phyloP scores from a whole-genome alignment of 106 monocot genomes.

The Allium cepa region DNA sequence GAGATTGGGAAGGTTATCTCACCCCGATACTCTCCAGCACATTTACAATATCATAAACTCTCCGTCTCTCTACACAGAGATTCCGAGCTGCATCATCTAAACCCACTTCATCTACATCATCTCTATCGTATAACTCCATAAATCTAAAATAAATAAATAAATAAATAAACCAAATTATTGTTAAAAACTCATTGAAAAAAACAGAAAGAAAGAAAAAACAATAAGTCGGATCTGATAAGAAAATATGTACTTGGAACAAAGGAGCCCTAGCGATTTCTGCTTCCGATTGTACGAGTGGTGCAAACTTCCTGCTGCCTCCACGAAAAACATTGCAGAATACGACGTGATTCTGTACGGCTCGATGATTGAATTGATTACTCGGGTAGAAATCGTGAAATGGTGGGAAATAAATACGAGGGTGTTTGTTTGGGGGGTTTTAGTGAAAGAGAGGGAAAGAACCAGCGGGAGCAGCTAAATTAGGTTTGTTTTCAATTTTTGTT shows the following conservation, averaged over 20 bases:
- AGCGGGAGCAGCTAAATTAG: too few relatives aligned
- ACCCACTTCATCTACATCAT: conserved; percentile 50
- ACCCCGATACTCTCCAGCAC: conserved; percentile 94
- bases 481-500: too few relatives aligned
- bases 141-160: conserved; percentile 35
- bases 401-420: neutral
- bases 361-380: too few relatives aligned
- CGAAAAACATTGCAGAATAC: neutral
- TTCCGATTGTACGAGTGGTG: conserved; percentile 69
- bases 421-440: neutral
- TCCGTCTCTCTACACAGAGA: conserved; percentile 83
- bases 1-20: conserved; percentile 1
- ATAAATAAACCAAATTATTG: neutral
- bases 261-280: conserved; percentile 79
- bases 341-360: neutral
- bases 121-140: conserved; percentile 52
- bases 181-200: neutral
- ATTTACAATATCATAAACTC: conserved; percentile 97
- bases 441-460: too few relatives aligned
- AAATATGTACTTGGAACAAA: conserved; percentile 63
- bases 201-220: neutral
- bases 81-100: conserved; percentile 72
- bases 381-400: neutral
- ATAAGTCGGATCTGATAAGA: neutral
- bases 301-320: conserved; percentile 3